Conservation (phyloP, 164 flowering plant genomes). For the Paratinospora sagittata region DNA sequence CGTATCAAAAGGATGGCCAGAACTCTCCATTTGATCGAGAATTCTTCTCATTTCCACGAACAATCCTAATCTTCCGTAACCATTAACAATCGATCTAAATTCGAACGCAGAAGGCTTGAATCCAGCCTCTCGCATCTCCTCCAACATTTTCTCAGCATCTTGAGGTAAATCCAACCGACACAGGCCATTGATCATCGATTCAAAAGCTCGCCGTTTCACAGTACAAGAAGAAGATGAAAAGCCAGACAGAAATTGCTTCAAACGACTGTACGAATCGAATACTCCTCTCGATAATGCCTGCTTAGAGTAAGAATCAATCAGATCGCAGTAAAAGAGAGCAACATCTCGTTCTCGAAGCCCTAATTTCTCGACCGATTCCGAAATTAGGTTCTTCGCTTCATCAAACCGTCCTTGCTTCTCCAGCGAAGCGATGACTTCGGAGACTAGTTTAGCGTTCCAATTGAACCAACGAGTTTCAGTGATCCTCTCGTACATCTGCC, state of each 20-base stretch:
- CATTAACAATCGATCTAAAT: conserved; percentile 43
- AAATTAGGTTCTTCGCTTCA: conserved; percentile 43
- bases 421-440: conserved; percentile 48
- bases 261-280: conserved; percentile 23
- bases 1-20: conserved; percentile 48
- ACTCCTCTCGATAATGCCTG: conserved; percentile 31
- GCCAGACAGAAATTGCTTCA: conserved; percentile 27
- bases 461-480: conserved; percentile 58
- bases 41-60: conserved; percentile 50
- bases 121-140: conserved; percentile 48
- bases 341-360: conserved; percentile 38
- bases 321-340: conserved; percentile 39
- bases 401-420: conserved; percentile 30
- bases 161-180: conserved; percentile 44
- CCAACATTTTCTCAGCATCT: conserved; percentile 53
- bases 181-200: conserved; percentile 44
- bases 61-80: conserved; percentile 58
- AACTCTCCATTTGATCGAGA: conserved; percentile 42
- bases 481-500: conserved; percentile 55
- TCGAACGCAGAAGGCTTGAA: conserved; percentile 47
- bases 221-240: conserved; percentile 29
- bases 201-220: conserved; percentile 39
- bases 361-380: conserved; percentile 36
- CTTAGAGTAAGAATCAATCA: conserved; percentile 49
- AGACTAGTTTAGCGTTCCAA: conserved; percentile 64